Conservation (phyloP, 108 stramenopile species). For the Pseudonitzschia multiseries region DNA sequence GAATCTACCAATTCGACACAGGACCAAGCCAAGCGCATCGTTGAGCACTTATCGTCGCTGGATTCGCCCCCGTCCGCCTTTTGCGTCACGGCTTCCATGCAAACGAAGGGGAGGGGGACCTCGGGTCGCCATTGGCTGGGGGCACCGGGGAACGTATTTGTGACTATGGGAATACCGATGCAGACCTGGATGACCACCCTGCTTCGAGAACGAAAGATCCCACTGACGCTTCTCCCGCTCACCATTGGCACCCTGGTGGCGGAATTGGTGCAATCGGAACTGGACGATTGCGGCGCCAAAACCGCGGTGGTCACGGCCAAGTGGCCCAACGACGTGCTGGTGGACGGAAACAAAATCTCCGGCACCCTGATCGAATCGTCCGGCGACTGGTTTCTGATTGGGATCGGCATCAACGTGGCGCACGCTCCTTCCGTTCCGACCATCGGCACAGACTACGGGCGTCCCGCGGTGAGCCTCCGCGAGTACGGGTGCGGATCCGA, state of each 20-base stretch:
- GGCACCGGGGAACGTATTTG: slow-evolving; percentile 51
- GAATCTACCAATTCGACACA: slow-evolving; percentile 47
- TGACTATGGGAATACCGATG: slow-evolving; percentile 51
- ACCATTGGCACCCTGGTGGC: slow-evolving; percentile 54
- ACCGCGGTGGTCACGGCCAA: slow-evolving; percentile 57
- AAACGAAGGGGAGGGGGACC: slow-evolving; percentile 59
- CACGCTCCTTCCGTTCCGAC: slow-evolving; percentile 74
- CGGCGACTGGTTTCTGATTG: slow-evolving; percentile 82
- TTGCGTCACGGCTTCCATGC: slow-evolving; percentile 41
- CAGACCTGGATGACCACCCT: slow-evolving; percentile 11
- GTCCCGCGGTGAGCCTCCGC: slow-evolving; percentile 57
- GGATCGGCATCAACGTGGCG: slow-evolving; percentile 90
- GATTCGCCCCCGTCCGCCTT: slow-evolving; percentile 1
- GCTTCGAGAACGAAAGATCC: slow-evolving; percentile 23
- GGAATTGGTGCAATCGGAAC: not conserved
- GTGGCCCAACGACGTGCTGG: slow-evolving; percentile 93
- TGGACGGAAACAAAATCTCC: slow-evolving; percentile 60
- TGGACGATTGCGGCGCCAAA: not conserved
- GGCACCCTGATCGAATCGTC: slow-evolving; percentile 67
- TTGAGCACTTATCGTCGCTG: not conserved
- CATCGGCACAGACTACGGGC: slow-evolving; percentile 52
- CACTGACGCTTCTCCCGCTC: slow-evolving; percentile 53
- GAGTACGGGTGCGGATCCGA: not conserved
- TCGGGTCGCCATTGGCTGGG: slow-evolving; percentile 57
- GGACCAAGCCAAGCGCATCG: slow-evolving; percentile 49